These are phyloP conservation scores for Lecanicillium sp. DNA, from an alignment of 2,329 filamentous ascomycete genomes.

Conservation along the genomic window DNA sequence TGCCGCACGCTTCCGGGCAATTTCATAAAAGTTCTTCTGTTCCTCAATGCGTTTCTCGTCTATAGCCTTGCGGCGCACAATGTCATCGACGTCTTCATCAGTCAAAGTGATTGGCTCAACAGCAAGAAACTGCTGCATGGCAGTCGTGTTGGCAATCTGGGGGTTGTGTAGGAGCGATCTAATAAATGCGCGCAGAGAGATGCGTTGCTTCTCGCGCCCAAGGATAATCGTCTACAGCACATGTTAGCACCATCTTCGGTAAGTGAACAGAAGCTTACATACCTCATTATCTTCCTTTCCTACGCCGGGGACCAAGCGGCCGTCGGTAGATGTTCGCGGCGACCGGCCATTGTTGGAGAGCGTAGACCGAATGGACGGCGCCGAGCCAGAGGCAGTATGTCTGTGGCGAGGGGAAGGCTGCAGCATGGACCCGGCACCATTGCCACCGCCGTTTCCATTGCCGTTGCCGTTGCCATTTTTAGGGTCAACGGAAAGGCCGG, in stretches of 20 bases:
- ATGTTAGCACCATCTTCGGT: conserved; percentile 16
- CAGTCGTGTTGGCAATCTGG: conserved; percentile 72
- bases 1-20: conserved; percentile 79
- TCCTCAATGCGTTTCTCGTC: conserved; percentile 87
- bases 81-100: conserved; percentile 78
- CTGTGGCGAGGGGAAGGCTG: conserved; percentile 18
- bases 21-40: conserved; percentile 91
- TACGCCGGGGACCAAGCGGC: conserved; percentile 18
- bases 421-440: conserved; percentile 8
- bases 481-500: conserved; percentile 22
- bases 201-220: conserved; percentile 81
- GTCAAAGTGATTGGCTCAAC: conserved; percentile 63
- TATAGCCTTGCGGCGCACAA: conserved; percentile 68
- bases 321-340: conserved; percentile 23
- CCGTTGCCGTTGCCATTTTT: conserved; percentile 12
- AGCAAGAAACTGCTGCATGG: conserved; percentile 78
- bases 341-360: conserved; percentile 19
- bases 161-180: conserved; percentile 77
- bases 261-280: not conserved
- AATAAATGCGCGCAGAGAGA: conserved; percentile 87
- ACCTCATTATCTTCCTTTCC: conserved; percentile 13
- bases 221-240: conserved; percentile 46
- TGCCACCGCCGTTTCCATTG: no score
- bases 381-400: conserved; percentile 16
- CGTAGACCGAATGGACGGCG: conserved; percentile 23